Conservation (phyloP, 202 grass and related monocot genomes). For the Carex arenaria region DNA sequence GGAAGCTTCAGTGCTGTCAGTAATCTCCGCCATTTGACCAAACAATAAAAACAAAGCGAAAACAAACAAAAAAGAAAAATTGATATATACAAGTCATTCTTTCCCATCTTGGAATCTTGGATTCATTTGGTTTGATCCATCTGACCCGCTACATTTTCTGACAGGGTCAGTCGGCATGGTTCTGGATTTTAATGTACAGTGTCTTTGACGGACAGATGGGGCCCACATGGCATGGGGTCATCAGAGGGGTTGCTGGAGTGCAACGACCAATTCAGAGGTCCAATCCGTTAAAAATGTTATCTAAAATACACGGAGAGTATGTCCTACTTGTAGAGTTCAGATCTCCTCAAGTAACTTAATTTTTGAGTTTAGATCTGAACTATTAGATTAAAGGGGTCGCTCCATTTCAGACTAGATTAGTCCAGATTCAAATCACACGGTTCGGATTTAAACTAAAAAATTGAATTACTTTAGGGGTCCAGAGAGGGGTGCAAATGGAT, state of each 20-base stretch:
- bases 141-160: conserved; percentile 8
- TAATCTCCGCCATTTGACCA: background rate
- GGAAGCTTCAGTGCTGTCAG: conserved; percentile 5
- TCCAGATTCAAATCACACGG: too few species aligned
- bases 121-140: background rate
- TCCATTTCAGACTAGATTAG: too few species aligned
- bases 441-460: too few species aligned
- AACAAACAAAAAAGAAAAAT: background rate
- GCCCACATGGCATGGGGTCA: background rate
- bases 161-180: background rate
- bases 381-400: too few species aligned
- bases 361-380: too few species aligned
- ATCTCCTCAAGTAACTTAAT: too few species aligned
- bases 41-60: too few species aligned
- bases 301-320: too few species aligned
- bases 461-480: too few species aligned
- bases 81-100: too few species aligned
- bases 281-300: background rate
- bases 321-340: too few species aligned
- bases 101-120: background rate
- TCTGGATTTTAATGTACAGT: background rate
- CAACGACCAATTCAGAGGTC: background rate
- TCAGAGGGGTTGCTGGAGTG: background rate
- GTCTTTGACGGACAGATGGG: background rate
- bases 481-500: too few species aligned